phyloP scores from a whole-genome alignment of 169 alveolate genomes.

The Cryptosporidium sp. region DNA sequence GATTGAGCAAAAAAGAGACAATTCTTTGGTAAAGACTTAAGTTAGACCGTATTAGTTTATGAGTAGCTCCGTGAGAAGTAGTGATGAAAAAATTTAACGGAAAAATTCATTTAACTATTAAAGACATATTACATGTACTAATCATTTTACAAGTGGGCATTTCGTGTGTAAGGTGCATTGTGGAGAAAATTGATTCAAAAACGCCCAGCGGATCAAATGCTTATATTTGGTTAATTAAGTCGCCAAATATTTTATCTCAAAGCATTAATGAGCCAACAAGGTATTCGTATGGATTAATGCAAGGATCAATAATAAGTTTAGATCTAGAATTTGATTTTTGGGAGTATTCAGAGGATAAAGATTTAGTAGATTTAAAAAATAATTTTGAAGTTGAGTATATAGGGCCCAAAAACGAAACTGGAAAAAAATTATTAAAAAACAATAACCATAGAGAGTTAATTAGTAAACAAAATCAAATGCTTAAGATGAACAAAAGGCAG shows the following conservation, averaged over 20 bases:
- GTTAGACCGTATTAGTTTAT: background rate
- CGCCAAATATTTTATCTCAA: slow-evolving; percentile 60
- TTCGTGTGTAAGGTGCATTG: slow-evolving; percentile 7
- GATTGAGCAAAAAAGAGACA: background rate
- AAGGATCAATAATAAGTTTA: slow-evolving; percentile 29
- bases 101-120: background rate
- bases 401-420: background rate
- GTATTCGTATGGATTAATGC: slow-evolving; percentile 55
- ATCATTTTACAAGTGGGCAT: slow-evolving; percentile 1
- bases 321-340: slow-evolving; percentile 54
- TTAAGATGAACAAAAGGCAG: background rate
- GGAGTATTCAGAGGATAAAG: slow-evolving; percentile 5
- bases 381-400: background rate
- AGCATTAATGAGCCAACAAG: slow-evolving; percentile 64
- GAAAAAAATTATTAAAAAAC: background rate
- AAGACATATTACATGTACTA: background rate
- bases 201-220: slow-evolving; percentile 53
- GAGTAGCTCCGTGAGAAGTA: background rate
- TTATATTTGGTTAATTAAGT: slow-evolving; percentile 64
- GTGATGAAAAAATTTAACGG: background rate
- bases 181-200: slow-evolving; percentile 63
- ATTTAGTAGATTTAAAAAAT: background rate
- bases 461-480: background rate
- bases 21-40: background rate
- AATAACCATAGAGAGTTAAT: background rate